Conservation (phyloP, 2,329 filamentous ascomycete genomes). For the Pseudocercospora fuligena region DNA sequence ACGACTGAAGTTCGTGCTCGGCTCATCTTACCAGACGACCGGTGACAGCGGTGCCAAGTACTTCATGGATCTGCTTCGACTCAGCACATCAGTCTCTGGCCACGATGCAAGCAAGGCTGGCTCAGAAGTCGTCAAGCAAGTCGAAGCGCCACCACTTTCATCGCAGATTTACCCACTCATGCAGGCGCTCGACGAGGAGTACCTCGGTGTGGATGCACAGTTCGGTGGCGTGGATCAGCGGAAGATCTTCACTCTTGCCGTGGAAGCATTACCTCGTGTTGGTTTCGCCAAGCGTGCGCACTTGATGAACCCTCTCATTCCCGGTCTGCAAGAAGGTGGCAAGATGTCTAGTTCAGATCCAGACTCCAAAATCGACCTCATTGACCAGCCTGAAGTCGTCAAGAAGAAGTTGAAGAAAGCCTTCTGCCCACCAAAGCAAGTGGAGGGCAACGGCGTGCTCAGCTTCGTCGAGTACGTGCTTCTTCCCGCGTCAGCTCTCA, state of each 20-base stretch:
- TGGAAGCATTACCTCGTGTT: conserved; percentile 81
- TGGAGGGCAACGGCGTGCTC: conserved; percentile 85
- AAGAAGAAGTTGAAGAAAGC: conserved; percentile 87
- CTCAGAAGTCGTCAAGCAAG: conserved; percentile 93
- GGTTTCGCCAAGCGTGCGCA: conserved; percentile 80
- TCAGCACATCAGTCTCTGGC: conserved; percentile 72
- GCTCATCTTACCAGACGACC: conserved; percentile 58
- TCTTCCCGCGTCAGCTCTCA: conserved; percentile 74
- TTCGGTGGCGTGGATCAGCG: conserved; percentile 85
- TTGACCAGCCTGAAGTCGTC: conserved; percentile 76
- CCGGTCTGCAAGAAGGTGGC: conserved; percentile 73
- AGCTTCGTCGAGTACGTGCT: conserved; percentile 87
- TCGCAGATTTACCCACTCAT: conserved; percentile 84
- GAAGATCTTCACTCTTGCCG: conserved; percentile 85
- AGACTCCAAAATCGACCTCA: conserved; percentile 90
- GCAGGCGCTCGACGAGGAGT: conserved; percentile 88
- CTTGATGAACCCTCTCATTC: conserved; percentile 86
- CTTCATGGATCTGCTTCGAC: conserved; percentile 84
- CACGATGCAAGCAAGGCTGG: conserved; percentile 89
- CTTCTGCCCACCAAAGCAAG: conserved; percentile 72
- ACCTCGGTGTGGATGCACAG: conserved; percentile 85
- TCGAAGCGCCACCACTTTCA: conserved; percentile 72
- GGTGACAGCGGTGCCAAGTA: conserved; percentile 76
- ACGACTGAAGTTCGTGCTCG: conserved; percentile 81
- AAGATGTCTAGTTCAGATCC: conserved; percentile 77